Evolutionary conservation across 176 grass and related monocot species (phyloP).

Genomic region (Thalia dealbata): DNA sequence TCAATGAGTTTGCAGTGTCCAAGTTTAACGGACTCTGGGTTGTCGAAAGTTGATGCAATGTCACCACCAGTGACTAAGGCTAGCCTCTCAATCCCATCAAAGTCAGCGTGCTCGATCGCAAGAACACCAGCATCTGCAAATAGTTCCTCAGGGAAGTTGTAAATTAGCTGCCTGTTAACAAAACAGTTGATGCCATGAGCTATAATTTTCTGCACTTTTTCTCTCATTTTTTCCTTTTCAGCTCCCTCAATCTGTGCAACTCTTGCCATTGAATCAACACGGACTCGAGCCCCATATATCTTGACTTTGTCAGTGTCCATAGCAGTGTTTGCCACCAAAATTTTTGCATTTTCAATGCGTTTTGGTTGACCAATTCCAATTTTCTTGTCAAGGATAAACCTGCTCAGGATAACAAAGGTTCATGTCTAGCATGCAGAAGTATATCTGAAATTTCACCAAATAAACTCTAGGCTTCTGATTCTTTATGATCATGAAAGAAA

Average conservation of each 20-base stretch:
- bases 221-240: slow-evolving; percentile 94
- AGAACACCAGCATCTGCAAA: slow-evolving; percentile 91
- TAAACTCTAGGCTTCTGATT: neutral
- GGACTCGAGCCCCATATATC: slow-evolving; percentile 87
- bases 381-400: slow-evolving; percentile 99
- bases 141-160: slow-evolving; percentile 92
- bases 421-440: slow-evolving; percentile 1
- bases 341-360: slow-evolving; percentile 86
- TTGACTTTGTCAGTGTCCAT: slow-evolving; percentile 99
- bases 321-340: slow-evolving; percentile 92
- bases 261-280: slow-evolving; percentile 85
- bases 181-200: slow-evolving; percentile 87
- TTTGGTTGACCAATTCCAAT: slow-evolving; percentile 95
- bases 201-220: slow-evolving; percentile 94
- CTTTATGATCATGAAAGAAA: neutral
- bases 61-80: slow-evolving; percentile 88
- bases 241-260: slow-evolving; percentile 88
- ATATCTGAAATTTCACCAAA: neutral
- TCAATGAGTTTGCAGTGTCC: slow-evolving; percentile 90
- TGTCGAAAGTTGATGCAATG: slow-evolving; percentile 93
- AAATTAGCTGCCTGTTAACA: slow-evolving; percentile 85
- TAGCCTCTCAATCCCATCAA: slow-evolving; percentile 86
- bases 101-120: slow-evolving; percentile 90
- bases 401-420: slow-evolving; percentile 15
- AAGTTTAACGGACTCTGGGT: slow-evolving; percentile 91